A percentile compares a stretch with the other conserved stretches of the same genome.
Evolutionary conservation across 1,139 yeast genomes (phyloP).

Genomic region (Eremothecium cymbalariae): DNA sequence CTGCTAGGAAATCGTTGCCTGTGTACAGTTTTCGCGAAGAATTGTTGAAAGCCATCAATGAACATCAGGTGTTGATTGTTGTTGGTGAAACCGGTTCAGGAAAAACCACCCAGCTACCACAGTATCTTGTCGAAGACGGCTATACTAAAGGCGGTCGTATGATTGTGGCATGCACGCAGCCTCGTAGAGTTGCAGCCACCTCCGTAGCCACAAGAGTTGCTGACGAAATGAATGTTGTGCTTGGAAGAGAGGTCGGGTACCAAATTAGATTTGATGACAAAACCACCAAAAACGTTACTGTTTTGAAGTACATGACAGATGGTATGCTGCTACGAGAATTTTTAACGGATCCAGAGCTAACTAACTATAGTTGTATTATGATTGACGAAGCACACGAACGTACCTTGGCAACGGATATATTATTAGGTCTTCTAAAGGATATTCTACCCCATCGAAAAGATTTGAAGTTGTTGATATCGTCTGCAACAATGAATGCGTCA

Average conservation of each 20-base stretch:
- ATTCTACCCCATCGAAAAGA: conserved; percentile 54
- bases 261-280: conserved; percentile 58
- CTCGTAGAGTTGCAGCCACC: conserved; percentile 66
- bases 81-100: conserved; percentile 99
- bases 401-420: conserved; percentile 84
- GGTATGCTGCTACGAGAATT: conserved; percentile 89
- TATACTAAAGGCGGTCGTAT: conserved; percentile 44
- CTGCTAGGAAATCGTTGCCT: conserved; percentile 40
- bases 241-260: conserved; percentile 62
- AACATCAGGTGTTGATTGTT: conserved; percentile 69
- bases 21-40: conserved; percentile 56
- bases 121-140: conserved; percentile 76
- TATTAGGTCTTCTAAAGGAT: conserved; percentile 73
- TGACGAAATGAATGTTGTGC: conserved; percentile 50
- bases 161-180: conserved; percentile 64
- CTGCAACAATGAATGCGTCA: conserved; percentile 89
- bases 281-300: conserved; percentile 43
- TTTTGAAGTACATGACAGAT: conserved; percentile 75
- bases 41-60: conserved; percentile 48
- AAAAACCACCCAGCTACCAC: conserved; percentile 91
- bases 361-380: conserved; percentile 70
- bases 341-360: conserved; percentile 61
- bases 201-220: conserved; percentile 65
- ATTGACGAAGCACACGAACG: conserved; percentile 98
- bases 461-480: conserved; percentile 68